These are phyloP conservation scores for Alternaria sp. DNA, from an alignment of 2,329 filamentous ascomycete genomes.

Conservation along the genomic window DNA sequence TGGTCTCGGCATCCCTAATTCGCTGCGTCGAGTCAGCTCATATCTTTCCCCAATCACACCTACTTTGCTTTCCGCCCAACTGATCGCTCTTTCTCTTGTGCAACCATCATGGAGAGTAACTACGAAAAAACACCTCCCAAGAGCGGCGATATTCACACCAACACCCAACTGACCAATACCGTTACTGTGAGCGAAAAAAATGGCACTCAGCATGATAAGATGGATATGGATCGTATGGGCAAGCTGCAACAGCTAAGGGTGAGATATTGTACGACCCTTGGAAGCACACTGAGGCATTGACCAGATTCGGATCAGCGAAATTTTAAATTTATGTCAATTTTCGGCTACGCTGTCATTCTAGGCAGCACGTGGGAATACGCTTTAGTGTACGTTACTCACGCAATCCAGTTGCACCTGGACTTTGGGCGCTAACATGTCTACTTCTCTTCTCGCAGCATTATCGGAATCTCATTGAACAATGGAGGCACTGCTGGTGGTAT, in stretches of 20 bases:
- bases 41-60: too few relatives aligned
- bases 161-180: too few relatives aligned
- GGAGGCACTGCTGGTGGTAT: constrained; percentile 42
- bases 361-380: constrained; percentile 34
- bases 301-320: constrained; percentile 19
- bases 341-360: constrained; percentile 29
- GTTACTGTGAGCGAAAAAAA: too few relatives aligned
- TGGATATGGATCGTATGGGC: constrained; percentile 37
- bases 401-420: neutral
- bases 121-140: too few relatives aligned
- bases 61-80: too few relatives aligned
- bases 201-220: constrained; percentile 26
- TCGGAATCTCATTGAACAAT: constrained; percentile 16
- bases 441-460: too few relatives aligned
- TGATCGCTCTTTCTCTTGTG: too few relatives aligned
- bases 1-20: too few relatives aligned
- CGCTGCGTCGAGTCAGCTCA: too few relatives aligned
- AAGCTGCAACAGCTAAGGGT: constrained; percentile 35
- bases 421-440: too few relatives aligned
- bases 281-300: constrained; percentile 3
- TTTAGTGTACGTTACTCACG: constrained; percentile 18
- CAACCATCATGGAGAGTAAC: too few relatives aligned
- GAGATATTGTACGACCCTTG: neutral
- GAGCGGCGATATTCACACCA: too few relatives aligned
- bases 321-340: constrained; percentile 30